These are phyloP conservation scores for Eremothecium cymbalariae DNA, from an alignment of 1,139 yeast genomes.

Conservation along the genomic window DNA sequence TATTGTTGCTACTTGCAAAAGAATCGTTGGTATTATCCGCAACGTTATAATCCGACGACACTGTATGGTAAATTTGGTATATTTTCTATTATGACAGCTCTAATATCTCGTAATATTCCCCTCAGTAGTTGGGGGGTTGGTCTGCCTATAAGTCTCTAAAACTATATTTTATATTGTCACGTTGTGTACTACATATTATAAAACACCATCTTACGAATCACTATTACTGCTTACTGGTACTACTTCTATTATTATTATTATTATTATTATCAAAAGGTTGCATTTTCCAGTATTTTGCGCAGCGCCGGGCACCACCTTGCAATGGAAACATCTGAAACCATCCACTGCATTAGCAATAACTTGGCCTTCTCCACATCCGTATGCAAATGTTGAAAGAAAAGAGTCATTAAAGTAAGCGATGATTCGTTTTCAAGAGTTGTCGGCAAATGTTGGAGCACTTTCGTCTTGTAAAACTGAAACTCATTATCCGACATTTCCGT, in stretches of 20 bases:
- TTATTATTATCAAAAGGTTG: background rate
- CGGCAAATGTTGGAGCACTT: conserved; percentile 19
- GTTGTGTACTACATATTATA: no score
- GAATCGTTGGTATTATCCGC: no score
- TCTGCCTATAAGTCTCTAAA: no score
- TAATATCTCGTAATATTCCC: no score
- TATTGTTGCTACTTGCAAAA: background rate
- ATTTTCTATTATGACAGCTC: no score
- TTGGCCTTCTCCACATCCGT: conserved; percentile 15
- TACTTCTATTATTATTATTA: no score
- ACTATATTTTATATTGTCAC: no score
- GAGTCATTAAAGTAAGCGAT: conserved; percentile 18
- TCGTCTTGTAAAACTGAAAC: conserved; percentile 23
- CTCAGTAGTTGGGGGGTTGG: no score
- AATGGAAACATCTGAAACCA: conserved; percentile 26
- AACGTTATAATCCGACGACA: no score
- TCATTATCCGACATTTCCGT: conserved; percentile 22
- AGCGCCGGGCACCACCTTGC: conserved; percentile 32
- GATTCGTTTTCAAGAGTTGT: conserved; percentile 17
- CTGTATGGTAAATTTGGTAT: no score
- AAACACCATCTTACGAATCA: no score
- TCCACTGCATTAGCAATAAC: conserved; percentile 25
- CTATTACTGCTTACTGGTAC: no score
- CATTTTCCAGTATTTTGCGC: conserved; percentile 24
- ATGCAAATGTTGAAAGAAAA: conserved; percentile 15